phyloP scores from a whole-genome alignment of 1,284 basidiomycete species.

The Ustilago esculenta region DNA sequence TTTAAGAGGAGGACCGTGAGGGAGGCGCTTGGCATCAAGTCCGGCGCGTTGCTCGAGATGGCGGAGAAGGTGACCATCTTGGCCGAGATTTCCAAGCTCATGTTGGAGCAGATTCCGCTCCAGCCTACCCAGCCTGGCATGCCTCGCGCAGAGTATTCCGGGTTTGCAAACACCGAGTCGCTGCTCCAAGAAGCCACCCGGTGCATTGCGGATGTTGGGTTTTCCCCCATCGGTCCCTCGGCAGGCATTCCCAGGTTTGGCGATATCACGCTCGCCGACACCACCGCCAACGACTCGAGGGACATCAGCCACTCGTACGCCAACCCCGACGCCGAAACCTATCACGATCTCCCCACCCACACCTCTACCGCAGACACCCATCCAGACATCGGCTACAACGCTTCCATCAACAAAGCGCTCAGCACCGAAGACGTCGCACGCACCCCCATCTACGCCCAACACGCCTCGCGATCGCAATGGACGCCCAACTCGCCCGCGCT shows the following conservation, averaged over 20 bases:
- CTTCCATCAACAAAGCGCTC: slow-evolving; percentile 8
- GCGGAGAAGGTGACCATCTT: slow-evolving; percentile 88
- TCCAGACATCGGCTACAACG: slow-evolving; percentile 32
- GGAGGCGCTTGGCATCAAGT: slow-evolving; percentile 83
- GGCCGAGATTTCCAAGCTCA: slow-evolving; percentile 81
- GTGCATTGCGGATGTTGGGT: slow-evolving; percentile 56
- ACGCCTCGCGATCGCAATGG: slow-evolving; percentile 42
- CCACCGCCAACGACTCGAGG: slow-evolving; percentile 23
- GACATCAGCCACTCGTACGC: slow-evolving; percentile 27
- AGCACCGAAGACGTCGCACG: slow-evolving; percentile 27
- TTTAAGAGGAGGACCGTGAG: slow-evolving; percentile 80
- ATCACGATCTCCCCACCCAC: slow-evolving; percentile 19
- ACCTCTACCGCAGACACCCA: slow-evolving; percentile 6
- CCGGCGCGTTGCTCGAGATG: slow-evolving; percentile 84
- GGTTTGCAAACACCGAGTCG: slow-evolving; percentile 53
- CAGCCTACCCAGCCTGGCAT: slow-evolving; percentile 82
- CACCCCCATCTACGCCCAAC: slow-evolving; percentile 48
- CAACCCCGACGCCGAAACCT: slow-evolving; percentile 7
- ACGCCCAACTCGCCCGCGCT: slow-evolving; percentile 16
- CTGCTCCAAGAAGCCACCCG: slow-evolving; percentile 55
- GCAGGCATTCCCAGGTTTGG: slow-evolving; percentile 37
- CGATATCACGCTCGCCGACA: slow-evolving; percentile 26
- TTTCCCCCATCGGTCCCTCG: slow-evolving; percentile 44
- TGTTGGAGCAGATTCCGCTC: slow-evolving; percentile 84
- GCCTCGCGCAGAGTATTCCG: slow-evolving; percentile 77